Percentiles rank a stretch among this genome's conserved stretches.
phyloP scores from a whole-genome alignment of 768 basidiomycete species.

The Udeniomyces megalosporus region DNA sequence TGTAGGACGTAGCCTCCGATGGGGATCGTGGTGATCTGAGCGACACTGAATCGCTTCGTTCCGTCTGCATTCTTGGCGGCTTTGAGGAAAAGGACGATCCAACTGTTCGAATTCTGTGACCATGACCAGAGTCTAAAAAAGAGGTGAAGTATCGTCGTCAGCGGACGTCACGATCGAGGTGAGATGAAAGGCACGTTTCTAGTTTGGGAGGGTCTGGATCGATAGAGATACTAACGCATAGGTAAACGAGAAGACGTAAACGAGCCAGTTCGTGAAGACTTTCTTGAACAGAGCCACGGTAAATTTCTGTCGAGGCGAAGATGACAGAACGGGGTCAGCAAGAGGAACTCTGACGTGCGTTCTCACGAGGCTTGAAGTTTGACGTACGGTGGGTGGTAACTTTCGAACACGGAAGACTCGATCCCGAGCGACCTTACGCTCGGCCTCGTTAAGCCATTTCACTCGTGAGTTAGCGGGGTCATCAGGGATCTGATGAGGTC shows the following conservation, averaged over 20 bases:
- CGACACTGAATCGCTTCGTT: conserved; percentile 13
- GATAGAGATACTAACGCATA: neutral
- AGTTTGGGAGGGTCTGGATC: too few relatives aligned
- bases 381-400: conserved; percentile 15
- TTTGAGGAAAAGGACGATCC: conserved; percentile 21
- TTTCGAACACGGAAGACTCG: conserved; percentile 17
- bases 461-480: conserved; percentile 16
- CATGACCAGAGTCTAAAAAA: too few relatives aligned
- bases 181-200: too few relatives aligned
- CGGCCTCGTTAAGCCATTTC: conserved; percentile 18
- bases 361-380: too few relatives aligned
- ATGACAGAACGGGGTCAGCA: too few relatives aligned
- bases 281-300: conserved; percentile 10
- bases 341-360: too few relatives aligned
- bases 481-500: neutral
- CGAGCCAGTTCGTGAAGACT: conserved; percentile 14
- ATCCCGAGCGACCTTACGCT: conserved; percentile 15
- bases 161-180: too few relatives aligned
- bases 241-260: conserved; percentile 17
- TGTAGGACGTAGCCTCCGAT: conserved; percentile 21
- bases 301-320: too few relatives aligned
- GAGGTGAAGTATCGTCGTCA: too few relatives aligned
- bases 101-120: conserved; percentile 10
- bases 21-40: conserved; percentile 20
- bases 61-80: conserved; percentile 19